Conservation (phyloP, 75 land plant genomes). For the Larix kaempferi region DNA sequence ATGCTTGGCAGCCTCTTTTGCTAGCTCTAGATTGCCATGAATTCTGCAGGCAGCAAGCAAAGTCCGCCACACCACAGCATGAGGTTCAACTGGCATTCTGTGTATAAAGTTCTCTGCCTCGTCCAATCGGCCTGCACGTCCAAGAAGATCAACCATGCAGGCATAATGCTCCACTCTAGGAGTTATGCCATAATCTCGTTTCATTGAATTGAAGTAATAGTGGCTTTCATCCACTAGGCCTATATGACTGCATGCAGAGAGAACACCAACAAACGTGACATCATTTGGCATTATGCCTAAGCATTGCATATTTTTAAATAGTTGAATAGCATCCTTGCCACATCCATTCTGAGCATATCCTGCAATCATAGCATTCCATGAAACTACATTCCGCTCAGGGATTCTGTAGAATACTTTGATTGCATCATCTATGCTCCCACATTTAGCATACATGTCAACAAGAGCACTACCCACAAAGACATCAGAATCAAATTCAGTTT, state of each 20-base stretch:
- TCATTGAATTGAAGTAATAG: constrained; percentile 39
- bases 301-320: constrained; percentile 45
- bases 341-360: constrained; percentile 42
- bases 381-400: constrained; percentile 14
- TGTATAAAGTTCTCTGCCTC: constrained; percentile 51
- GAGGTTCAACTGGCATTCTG: constrained; percentile 41
- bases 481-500: constrained; percentile 41
- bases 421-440: constrained; percentile 46
- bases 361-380: constrained; percentile 58
- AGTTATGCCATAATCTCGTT: constrained; percentile 23
- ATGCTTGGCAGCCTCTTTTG: constrained; percentile 33
- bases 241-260: constrained; percentile 55
- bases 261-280: constrained; percentile 57
- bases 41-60: constrained; percentile 43
- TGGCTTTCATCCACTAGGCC: constrained; percentile 56
- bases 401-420: constrained; percentile 23
- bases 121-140: constrained; percentile 40
- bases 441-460: constrained; percentile 70
- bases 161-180: constrained; percentile 52
- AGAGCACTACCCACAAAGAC: constrained; percentile 29
- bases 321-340: constrained; percentile 29
- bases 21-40: constrained; percentile 47
- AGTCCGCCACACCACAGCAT: constrained; percentile 44
- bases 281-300: constrained; percentile 34
- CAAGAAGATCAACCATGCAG: constrained; percentile 65